These are phyloP conservation scores for Rhizopogon vulgaris DNA, from an alignment of 768 basidiomycete species.

Conservation along the genomic window DNA sequence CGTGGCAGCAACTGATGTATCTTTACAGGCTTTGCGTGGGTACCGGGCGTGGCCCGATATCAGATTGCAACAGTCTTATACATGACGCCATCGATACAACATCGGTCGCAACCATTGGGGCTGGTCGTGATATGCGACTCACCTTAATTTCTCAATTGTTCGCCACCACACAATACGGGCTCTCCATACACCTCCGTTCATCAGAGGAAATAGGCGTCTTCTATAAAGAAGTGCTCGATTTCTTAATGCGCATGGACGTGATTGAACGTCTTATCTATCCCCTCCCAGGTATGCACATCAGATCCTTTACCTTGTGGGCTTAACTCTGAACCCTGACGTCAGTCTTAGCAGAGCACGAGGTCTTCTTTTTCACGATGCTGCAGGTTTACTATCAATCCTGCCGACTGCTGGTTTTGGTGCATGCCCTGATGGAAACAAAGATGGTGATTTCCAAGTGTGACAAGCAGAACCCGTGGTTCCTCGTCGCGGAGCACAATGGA, in stretches of 20 bases:
- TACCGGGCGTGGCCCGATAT: constrained; percentile 35
- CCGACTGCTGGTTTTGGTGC: constrained; percentile 32
- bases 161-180: constrained; percentile 25
- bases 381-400: constrained; percentile 35
- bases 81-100: constrained; percentile 25
- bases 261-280: constrained; percentile 32
- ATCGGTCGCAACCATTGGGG: constrained; percentile 12
- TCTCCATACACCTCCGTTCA: constrained; percentile 23
- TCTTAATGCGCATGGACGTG: constrained; percentile 29
- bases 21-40: constrained; percentile 33
- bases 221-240: constrained; percentile 27
- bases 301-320: constrained; percentile 1
- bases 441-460: constrained; percentile 13
- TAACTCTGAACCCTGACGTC: constrained; percentile 17
- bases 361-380: constrained; percentile 37
- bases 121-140: constrained; percentile 31
- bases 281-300: constrained; percentile 26
- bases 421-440: constrained; percentile 26
- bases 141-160: constrained; percentile 31
- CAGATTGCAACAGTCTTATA: constrained; percentile 25
- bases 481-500: constrained; percentile 25
- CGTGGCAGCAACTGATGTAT: not conserved
- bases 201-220: constrained; percentile 24
- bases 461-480: constrained; percentile 24
- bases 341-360: constrained; percentile 39